Conservation (phyloP, 495 filamentous ascomycete species). For the Lasiosphaeria miniovina region DNA sequence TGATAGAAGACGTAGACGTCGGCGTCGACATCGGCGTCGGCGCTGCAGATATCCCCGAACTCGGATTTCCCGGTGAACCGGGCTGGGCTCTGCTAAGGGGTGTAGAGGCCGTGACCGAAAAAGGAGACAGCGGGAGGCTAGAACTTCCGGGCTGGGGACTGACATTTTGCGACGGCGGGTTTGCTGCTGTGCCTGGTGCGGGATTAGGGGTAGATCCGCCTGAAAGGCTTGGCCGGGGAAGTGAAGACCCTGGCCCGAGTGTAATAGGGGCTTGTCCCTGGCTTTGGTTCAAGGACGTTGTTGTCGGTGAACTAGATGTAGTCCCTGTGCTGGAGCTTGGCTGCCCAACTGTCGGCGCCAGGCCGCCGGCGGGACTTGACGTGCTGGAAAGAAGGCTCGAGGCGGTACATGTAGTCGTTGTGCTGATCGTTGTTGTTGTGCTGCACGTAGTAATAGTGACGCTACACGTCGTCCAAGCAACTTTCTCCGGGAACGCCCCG, state of each 20-base stretch:
- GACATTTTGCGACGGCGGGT: not conserved
- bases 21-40: not conserved
- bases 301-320: not conserved
- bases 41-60: not conserved
- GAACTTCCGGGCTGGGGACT: not conserved
- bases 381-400: not conserved
- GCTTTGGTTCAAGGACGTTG: not conserved
- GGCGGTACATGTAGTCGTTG: constrained; percentile 11
- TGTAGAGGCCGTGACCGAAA: not conserved
- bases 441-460: constrained; percentile 20
- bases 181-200: not conserved
- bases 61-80: not conserved
- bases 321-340: not conserved
- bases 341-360: not conserved
- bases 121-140: not conserved
- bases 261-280: not conserved
- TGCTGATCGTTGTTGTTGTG: constrained; percentile 15
- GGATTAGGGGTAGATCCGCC: not conserved
- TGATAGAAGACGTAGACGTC: not conserved
- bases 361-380: not conserved
- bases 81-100: not conserved
- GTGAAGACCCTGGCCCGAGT: not conserved
- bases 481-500: constrained; percentile 11
- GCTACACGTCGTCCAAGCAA: constrained; percentile 17
- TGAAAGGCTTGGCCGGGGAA: not conserved